Conservation (phyloP, 1,284 basidiomycete genomes). For the Cryptococcus maquisensis region DNA sequence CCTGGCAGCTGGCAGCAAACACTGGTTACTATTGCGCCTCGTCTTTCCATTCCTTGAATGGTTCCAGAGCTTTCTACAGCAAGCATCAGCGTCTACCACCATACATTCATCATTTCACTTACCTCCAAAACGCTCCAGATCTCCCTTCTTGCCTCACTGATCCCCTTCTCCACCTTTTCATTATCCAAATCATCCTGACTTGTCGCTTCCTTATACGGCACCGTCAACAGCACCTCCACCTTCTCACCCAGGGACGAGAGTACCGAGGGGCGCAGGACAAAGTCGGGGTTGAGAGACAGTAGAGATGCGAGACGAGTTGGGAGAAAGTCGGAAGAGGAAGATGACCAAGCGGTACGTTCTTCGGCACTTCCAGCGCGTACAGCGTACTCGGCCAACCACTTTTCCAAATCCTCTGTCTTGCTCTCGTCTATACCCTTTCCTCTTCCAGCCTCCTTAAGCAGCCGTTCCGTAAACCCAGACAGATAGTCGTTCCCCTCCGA, state of each 20-base stretch:
- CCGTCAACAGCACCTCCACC: conserved; percentile 65
- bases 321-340: conserved; percentile 25
- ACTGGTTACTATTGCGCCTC: not conserved
- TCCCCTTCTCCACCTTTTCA: conserved; percentile 17
- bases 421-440: conserved; percentile 52
- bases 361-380: conserved; percentile 55
- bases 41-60: not conserved
- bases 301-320: conserved; percentile 38
- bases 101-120: conserved; percentile 6
- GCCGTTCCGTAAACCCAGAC: conserved; percentile 52
- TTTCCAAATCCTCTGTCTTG: conserved; percentile 51
- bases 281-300: conserved; percentile 68
- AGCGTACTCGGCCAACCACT: conserved; percentile 68
- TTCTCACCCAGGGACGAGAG: conserved; percentile 79
- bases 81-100: no score
- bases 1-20: no score
- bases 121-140: conserved; percentile 26
- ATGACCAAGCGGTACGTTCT: conserved; percentile 45
- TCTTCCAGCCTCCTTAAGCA: conserved; percentile 51
- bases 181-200: conserved; percentile 1
- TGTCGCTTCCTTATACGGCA: conserved; percentile 27
- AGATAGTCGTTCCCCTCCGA: conserved; percentile 33
- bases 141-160: conserved; percentile 20
- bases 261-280: conserved; percentile 87
- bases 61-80: not conserved